Evolutionary conservation across 2,329 filamentous ascomycete genomes (phyloP), one percentile per base, ranked within the genome.

Genomic region (Zymoseptoria ardabiliae): DNA sequence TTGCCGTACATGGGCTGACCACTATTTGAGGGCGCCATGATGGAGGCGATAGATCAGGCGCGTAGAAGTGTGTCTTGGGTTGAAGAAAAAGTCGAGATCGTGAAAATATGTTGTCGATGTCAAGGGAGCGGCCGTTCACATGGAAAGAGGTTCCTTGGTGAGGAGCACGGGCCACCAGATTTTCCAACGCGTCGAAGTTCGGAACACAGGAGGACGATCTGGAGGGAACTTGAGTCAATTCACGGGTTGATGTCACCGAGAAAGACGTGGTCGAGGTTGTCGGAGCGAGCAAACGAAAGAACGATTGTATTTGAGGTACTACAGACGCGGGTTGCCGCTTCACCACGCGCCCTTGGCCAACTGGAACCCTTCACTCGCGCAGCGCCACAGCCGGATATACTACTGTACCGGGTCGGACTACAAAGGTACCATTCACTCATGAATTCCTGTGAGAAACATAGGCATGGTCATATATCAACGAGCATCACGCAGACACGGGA

Each of bases 1-100:
- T 86, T 87, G 61, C 76, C 76, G 70, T 84, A 88, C 65, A 77
- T 75, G n/a, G 65, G 63, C 57, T 61, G 57, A n/a, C 56, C 48
- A 20, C 55, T 56, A 10, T 58, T 58, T 52, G 64, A 56, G 19
- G 64, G 64, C 54, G 64, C 63, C 65, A 66, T 66, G 54, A 50
- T 50, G 55, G 48, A 21, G 45, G 11, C 13, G 30, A 22, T 55
- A 35, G 28, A 11, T 3, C 8, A 55, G 53, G 25, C 30, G 45
- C 54, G 23, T 56, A 56, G 41, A 50, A 50, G 35, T 45, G 35
- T 45, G 35, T n/a, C 13, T 45, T n/a, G 17, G 17, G 35, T n/a
- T 2, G 13, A 45, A 45, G 35, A 45, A 45, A 45, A 45, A 45
- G 35, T 45, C 35, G 35, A 45, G 25, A 49, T 49, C 51, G 50